Evolutionary conservation across 164 flowering plant species (phyloP).

Genomic region (Magnolia officinalis): DNA sequence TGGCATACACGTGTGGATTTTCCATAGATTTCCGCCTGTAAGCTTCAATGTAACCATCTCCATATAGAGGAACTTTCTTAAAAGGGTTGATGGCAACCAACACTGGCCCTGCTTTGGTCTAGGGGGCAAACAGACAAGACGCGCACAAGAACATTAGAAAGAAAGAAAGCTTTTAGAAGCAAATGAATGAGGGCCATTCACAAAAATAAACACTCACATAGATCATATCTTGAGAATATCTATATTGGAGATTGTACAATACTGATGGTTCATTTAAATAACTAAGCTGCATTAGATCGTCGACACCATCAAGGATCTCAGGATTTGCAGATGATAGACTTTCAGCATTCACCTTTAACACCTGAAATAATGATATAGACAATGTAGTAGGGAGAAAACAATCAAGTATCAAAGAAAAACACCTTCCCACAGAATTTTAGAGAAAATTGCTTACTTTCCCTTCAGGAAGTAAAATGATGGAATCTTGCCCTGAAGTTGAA

Average conservation of each 20-base stretch:
- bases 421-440: background rate
- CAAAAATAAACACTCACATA: slow-evolving; percentile 58
- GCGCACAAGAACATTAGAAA: slow-evolving; percentile 14
- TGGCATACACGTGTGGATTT: slow-evolving; percentile 95
- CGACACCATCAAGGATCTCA: slow-evolving; percentile 97
- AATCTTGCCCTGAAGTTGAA: slow-evolving; percentile 60
- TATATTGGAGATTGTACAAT: slow-evolving; percentile 79
- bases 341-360: slow-evolving; percentile 59
- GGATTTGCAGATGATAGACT: slow-evolving; percentile 82
- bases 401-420: background rate
- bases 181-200: background rate
- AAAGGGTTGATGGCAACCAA: slow-evolving; percentile 96
- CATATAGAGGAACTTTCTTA: slow-evolving; percentile 79
- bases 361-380: slow-evolving; percentile 37
- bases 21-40: slow-evolving; percentile 69
- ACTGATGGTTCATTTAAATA: slow-evolving; percentile 96
- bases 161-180: background rate
- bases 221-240: slow-evolving; percentile 82
- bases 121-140: slow-evolving; percentile 8
- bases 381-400: background rate
- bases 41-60: slow-evolving; percentile 80
- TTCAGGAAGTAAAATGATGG: slow-evolving; percentile 60
- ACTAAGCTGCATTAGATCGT: slow-evolving; percentile 98
- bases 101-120: slow-evolving; percentile 99
- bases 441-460: slow-evolving; percentile 60